phyloP scores from a whole-genome alignment of 805 yeast species.

The Saturnispora bothae region DNA sequence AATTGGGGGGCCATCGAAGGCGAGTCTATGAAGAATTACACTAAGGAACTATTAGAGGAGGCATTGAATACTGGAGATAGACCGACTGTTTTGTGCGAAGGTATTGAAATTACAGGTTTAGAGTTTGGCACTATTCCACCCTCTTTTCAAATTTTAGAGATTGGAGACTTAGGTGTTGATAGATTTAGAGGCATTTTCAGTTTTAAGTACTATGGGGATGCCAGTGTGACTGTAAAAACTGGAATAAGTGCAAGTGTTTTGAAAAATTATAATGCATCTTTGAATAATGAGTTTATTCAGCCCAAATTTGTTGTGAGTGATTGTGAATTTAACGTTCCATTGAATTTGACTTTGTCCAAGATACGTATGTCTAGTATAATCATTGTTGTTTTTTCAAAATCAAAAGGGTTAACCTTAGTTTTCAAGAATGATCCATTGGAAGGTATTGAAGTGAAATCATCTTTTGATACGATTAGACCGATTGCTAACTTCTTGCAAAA shows the following conservation, averaged over 20 bases:
- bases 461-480: conserved; percentile 79
- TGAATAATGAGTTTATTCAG: conserved; percentile 37
- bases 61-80: conserved; percentile 65
- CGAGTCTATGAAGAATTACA: conserved; percentile 50
- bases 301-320: conserved; percentile 60
- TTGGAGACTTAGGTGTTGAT: conserved; percentile 71
- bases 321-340: conserved; percentile 65
- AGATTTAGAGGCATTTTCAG: conserved; percentile 76
- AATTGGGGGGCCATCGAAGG: conserved; percentile 69
- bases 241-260: conserved; percentile 79
- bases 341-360: conserved; percentile 63
- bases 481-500: conserved; percentile 74
- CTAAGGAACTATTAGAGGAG: conserved; percentile 54
- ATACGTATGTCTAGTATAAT: conserved; percentile 72
- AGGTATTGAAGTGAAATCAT: conserved; percentile 68
- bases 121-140: conserved; percentile 71
- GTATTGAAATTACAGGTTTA: conserved; percentile 55
- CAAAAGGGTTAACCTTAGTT: conserved; percentile 77
- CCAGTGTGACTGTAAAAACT: conserved; percentile 62
- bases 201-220: conserved; percentile 65
- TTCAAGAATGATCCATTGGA: conserved; percentile 86
- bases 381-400: conserved; percentile 69
- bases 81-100: conserved; percentile 61
- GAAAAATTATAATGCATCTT: conserved; percentile 42
- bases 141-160: conserved; percentile 64